Conservation (phyloP, 164 flowering plant genomes). For the Vitis riparia region DNA sequence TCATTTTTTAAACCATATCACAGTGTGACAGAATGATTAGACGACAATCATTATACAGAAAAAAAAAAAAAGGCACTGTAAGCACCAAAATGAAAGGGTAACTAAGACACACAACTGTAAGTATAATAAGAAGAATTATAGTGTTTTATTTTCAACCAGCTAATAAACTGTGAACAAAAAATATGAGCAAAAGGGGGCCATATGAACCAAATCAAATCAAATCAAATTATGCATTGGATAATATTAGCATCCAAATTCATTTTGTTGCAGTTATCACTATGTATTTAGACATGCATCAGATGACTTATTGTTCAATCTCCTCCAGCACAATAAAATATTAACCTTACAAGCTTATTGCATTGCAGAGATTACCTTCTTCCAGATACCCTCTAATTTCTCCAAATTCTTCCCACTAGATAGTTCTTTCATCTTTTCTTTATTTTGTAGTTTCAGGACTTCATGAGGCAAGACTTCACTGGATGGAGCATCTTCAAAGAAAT, state of each 20-base stretch:
- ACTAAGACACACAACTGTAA: background rate
- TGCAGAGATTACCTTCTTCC: conserved; percentile 73
- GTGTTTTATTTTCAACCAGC: too few relatives aligned
- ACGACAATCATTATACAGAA: background rate
- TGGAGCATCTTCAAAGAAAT: conserved; percentile 64
- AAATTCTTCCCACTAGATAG: conserved; percentile 39
- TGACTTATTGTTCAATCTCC: too few relatives aligned
- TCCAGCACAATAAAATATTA: background rate
- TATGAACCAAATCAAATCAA: background rate
- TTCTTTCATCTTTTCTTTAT: conserved; percentile 55
- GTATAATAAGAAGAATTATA: too few relatives aligned
- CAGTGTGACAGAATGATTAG: background rate
- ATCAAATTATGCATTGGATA: background rate
- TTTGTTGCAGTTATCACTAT: too few relatives aligned
- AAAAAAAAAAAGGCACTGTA: background rate
- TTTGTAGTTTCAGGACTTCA: conserved; percentile 50
- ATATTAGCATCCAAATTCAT: background rate
- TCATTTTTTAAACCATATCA: background rate
- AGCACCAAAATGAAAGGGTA: background rate
- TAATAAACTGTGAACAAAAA: background rate
- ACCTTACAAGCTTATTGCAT: conserved; percentile 1
- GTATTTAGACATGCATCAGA: too few relatives aligned
- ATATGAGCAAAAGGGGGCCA: background rate
- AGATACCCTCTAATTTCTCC: conserved; percentile 69
- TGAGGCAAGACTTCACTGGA: conserved; percentile 36